phyloP scores from a whole-genome alignment of 495 filamentous ascomycete species.

The Tuber borchii region DNA sequence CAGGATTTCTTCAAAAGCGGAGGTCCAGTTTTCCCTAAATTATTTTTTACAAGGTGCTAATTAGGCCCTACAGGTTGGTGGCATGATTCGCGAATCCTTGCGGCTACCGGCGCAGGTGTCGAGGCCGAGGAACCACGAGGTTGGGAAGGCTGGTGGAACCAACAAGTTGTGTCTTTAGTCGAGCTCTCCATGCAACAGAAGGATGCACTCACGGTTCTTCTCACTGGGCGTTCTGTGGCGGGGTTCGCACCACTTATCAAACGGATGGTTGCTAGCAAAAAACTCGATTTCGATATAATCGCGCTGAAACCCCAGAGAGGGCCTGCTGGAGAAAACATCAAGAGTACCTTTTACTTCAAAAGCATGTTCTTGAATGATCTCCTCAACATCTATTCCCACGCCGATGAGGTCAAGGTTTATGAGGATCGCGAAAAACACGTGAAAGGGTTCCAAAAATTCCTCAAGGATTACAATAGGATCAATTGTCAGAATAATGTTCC shows the following conservation, averaged over 20 bases:
- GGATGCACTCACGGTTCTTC: constrained; percentile 75
- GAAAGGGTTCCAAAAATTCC: constrained; percentile 74
- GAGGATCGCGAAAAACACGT: constrained; percentile 59
- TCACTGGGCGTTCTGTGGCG: constrained; percentile 78
- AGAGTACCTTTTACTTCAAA: constrained; percentile 80
- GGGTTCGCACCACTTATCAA: constrained; percentile 74
- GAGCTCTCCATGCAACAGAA: constrained; percentile 76
- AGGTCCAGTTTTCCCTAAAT: constrained; percentile 39
- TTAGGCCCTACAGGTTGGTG: constrained; percentile 60
- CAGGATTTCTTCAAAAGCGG: constrained; percentile 73
- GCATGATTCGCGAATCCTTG: constrained; percentile 83
- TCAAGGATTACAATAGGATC: constrained; percentile 55
- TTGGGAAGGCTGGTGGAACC: constrained; percentile 98
- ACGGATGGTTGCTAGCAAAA: constrained; percentile 70
- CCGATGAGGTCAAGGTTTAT: constrained; percentile 70
- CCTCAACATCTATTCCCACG: constrained; percentile 72
- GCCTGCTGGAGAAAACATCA: constrained; percentile 67
- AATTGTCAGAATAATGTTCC: not conserved
- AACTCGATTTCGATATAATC: constrained; percentile 81
- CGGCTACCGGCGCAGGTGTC: constrained; percentile 75
- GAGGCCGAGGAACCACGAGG: constrained; percentile 74
- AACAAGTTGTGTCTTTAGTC: constrained; percentile 79
- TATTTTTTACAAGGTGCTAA: not conserved
- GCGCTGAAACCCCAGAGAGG: constrained; percentile 78
- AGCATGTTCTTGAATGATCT: constrained; percentile 70